Conservation (phyloP, 2,329 filamentous ascomycete genomes). For the Phialophora verrucosa region DNA sequence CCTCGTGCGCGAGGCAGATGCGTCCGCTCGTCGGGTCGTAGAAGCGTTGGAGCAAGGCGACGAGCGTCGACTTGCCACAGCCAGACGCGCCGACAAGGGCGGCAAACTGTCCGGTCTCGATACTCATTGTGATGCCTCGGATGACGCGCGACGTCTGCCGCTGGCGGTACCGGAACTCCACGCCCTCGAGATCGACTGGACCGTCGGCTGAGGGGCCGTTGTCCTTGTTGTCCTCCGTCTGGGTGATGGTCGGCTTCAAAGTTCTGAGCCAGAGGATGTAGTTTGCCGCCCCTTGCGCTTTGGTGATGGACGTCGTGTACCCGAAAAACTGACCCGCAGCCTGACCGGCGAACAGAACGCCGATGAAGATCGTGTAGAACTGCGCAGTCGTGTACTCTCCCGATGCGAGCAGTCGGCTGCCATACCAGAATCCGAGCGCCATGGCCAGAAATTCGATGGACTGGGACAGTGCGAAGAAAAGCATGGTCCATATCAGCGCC, state of each 20-base stretch:
- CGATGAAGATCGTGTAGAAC: conserved; percentile 55
- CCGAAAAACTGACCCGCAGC: conserved; percentile 41
- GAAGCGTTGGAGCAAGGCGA: conserved; percentile 67
- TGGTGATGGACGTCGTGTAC: conserved; percentile 56
- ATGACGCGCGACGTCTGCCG: conserved; percentile 42
- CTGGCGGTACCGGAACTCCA: conserved; percentile 48
- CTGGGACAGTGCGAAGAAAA: conserved; percentile 44
- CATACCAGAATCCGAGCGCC: conserved; percentile 61
- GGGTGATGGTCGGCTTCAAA: conserved; percentile 51
- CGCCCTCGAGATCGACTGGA: conserved; percentile 52
- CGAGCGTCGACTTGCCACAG: conserved; percentile 70
- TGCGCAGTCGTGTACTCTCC: conserved; percentile 50
- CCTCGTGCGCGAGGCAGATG: conserved; percentile 67
- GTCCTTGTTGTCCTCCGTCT: conserved; percentile 50
- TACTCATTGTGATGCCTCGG: conserved; percentile 44
- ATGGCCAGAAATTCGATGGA: conserved; percentile 42
- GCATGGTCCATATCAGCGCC: conserved; percentile 40
- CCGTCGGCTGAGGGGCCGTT: conserved; percentile 47
- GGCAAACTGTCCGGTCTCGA: conserved; percentile 57
- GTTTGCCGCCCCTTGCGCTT: conserved; percentile 56
- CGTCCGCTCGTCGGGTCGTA: conserved; percentile 70
- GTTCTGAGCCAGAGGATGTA: conserved; percentile 58
- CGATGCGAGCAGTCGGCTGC: conserved; percentile 62
- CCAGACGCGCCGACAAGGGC: conserved; percentile 64
- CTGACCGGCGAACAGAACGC: conserved; percentile 49